A percentile compares a stretch with the other conserved stretches of the same genome.
Conservation (phyloP, 73 alveolate genomes). For the Vitrella brassicaformis region DNA sequence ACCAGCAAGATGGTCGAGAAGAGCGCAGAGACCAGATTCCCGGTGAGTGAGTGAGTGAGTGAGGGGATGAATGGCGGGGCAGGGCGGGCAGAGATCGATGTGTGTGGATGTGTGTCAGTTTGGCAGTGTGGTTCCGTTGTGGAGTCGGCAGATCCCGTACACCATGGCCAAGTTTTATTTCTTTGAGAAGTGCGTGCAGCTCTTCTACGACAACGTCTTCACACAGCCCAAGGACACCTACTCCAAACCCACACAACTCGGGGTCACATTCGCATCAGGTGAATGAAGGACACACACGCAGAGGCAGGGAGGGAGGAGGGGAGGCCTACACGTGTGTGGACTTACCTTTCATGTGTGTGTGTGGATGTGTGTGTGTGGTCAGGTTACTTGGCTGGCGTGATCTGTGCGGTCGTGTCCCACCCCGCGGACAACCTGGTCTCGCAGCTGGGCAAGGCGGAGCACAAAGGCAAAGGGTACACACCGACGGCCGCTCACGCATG, state of each 20-base stretch:
- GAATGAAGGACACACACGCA: neutral
- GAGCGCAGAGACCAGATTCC: too few species aligned
- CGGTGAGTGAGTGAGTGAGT: too few species aligned
- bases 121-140: conserved; percentile 75
- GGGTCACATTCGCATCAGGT: neutral
- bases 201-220: conserved; percentile 55
- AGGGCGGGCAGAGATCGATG: too few species aligned
- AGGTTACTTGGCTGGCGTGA: conserved; percentile 67
- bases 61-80: conserved; percentile 70
- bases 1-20: conserved; percentile 30
- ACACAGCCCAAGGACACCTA: conserved; percentile 48
- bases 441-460: conserved; percentile 26
- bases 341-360: too few species aligned
- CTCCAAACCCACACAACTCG: conserved; percentile 54
- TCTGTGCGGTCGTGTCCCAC: conserved; percentile 68
- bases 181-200: conserved; percentile 66
- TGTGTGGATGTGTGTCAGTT: too few species aligned
- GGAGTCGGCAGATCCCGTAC: conserved; percentile 80
- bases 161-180: conserved; percentile 79
- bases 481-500: too few species aligned
- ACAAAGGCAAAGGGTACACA: too few species aligned
- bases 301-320: too few species aligned
- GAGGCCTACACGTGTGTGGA: too few species aligned
- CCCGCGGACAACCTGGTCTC: conserved; percentile 71
- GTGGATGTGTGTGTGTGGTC: too few species aligned